A percentile compares a stretch with the other conserved stretches of the same genome.
phyloP scores from a whole-genome alignment of 345 rosid species.

The Erysimum cheiranthoides region DNA sequence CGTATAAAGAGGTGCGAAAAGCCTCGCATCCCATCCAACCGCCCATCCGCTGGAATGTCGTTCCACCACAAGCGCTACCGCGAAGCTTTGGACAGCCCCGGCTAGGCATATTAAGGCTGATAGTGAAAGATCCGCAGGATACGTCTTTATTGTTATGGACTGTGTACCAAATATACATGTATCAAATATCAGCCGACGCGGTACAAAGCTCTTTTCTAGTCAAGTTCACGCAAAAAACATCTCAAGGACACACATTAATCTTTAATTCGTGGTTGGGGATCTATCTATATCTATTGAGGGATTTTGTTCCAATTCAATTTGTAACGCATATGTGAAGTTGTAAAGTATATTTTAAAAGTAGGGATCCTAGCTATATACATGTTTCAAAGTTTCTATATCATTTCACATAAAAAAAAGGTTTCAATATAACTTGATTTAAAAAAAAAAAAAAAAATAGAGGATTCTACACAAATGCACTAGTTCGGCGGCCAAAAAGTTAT shows the following conservation, averaged over 20 bases:
- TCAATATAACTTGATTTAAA: no score
- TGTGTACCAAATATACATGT: conserved; percentile 34
- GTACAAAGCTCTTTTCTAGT: background rate
- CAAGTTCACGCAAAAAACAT: background rate
- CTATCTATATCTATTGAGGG: no score
- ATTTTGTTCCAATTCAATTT: no score
- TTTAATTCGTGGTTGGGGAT: no score
- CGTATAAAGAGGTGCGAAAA: conserved; percentile 68
- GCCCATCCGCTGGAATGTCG: conserved; percentile 65
- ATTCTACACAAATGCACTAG: background rate
- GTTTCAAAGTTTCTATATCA: no score
- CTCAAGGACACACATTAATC: background rate
- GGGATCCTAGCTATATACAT: no score
- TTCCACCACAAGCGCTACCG: conserved; percentile 54
- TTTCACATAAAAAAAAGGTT: no score
- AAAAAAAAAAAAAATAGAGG: no score
- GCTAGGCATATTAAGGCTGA: conserved; percentile 67
- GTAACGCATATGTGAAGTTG: no score
- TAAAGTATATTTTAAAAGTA: no score
- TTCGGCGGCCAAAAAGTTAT: background rate
- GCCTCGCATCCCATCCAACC: conserved; percentile 72
- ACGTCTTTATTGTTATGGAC: conserved; percentile 68
- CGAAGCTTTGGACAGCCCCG: conserved; percentile 65
- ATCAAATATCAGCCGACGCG: background rate
- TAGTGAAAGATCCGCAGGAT: conserved; percentile 68